Evolutionary conservation across 306 rosid genomes (phyloP).

Genomic region (Acacia melanoxylon): DNA sequence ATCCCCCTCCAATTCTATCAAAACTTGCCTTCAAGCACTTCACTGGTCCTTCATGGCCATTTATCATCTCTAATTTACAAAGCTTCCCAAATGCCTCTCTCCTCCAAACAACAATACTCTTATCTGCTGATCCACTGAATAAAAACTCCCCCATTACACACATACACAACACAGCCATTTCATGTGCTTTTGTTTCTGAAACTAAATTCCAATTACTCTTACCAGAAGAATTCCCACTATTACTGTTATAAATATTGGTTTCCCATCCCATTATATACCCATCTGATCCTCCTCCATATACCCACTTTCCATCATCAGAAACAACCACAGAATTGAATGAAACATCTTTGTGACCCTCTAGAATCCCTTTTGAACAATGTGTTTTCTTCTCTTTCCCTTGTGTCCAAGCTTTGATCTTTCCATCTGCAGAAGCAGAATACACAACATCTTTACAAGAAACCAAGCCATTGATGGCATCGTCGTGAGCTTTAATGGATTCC

Average conservation of each 20-base stretch:
- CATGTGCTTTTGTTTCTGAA: constrained; percentile 69
- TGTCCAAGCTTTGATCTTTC: constrained; percentile 89
- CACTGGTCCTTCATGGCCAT: constrained; percentile 92
- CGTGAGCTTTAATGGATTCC: constrained; percentile 88
- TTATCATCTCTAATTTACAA: constrained; percentile 59
- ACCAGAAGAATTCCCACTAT: too few species aligned
- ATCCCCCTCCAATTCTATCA: constrained; percentile 66
- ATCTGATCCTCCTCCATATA: constrained; percentile 79
- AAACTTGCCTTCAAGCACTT: constrained; percentile 81
- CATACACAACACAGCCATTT: constrained; percentile 77
- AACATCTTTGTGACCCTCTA: constrained; percentile 83
- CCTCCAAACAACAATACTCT: constrained; percentile 79
- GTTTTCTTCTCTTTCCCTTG: constrained; percentile 37
- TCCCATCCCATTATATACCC: constrained; percentile 93
- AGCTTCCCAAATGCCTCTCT: constrained; percentile 56
- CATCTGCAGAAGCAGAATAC: constrained; percentile 97
- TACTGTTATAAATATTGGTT: background rate
- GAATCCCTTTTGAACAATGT: constrained; percentile 59
- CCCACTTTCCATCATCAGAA: constrained; percentile 87
- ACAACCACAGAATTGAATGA: constrained; percentile 73
- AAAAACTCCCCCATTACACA: constrained; percentile 65
- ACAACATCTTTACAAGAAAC: constrained; percentile 68
- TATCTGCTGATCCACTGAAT: constrained; percentile 93
- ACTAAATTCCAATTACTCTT: constrained; percentile 52
- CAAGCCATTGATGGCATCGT: constrained; percentile 88